Conservation (phyloP, 2,329 filamentous ascomycete genomes). For the Orbilia javanica region DNA sequence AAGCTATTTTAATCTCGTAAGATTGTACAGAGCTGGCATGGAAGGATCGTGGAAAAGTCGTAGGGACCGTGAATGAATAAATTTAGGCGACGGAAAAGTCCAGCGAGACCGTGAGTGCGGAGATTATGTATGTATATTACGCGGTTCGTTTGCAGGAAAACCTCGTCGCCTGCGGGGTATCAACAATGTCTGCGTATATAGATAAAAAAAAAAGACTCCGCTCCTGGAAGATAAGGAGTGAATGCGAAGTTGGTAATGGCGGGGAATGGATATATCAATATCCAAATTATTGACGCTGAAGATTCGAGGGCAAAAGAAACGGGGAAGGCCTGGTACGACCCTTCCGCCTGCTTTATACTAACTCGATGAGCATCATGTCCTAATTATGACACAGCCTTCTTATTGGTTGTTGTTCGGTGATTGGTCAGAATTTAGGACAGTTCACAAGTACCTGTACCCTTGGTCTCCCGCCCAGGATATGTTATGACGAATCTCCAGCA, state of each 20-base stretch:
- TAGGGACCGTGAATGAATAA: not conserved
- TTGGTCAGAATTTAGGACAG: not conserved
- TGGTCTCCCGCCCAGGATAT: not conserved
- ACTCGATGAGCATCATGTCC: conserved; percentile 24
- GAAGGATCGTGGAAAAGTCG: not conserved
- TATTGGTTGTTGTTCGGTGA: not conserved
- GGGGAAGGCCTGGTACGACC: not conserved
- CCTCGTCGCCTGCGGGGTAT: not conserved
- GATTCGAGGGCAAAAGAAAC: not conserved
- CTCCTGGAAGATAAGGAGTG: conserved; percentile 1
- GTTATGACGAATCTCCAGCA: not conserved
- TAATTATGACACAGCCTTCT: not conserved
- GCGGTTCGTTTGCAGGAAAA: not conserved
- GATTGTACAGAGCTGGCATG: not conserved
- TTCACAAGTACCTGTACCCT: not conserved
- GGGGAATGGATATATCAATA: not conserved
- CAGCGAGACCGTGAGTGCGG: not conserved
- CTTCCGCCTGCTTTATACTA: not conserved
- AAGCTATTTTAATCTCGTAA: too few species aligned
- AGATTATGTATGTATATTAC: not conserved
- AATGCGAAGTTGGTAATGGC: conserved; percentile 1
- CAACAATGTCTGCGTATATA: not conserved
- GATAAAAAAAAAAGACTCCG: not conserved
- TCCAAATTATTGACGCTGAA: not conserved
- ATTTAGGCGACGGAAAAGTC: not conserved